phyloP scores from a whole-genome alignment of 2,329 filamentous ascomycete genomes.

The Microsporum audouinii region DNA sequence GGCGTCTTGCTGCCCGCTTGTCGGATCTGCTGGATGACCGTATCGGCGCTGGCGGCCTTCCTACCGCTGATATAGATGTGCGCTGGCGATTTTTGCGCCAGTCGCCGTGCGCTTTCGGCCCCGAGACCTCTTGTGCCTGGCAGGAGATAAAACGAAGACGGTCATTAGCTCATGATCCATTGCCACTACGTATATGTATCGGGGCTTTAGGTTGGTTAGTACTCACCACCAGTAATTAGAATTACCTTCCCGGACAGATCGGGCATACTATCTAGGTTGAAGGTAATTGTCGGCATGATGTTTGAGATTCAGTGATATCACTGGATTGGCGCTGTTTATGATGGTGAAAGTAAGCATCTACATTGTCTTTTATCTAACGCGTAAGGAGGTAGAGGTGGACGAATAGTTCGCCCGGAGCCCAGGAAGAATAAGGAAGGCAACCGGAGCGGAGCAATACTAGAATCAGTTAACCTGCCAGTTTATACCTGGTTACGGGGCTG shows the following conservation, averaged over 20 bases:
- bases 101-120: background rate
- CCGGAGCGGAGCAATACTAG: background rate
- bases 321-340: too few relatives aligned
- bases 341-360: too few relatives aligned
- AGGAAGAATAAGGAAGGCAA: background rate
- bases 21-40: conserved; percentile 27
- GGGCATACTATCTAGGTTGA: conserved; percentile 34
- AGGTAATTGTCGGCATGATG: conserved; percentile 22
- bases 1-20: conserved; percentile 19
- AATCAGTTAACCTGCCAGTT: too few relatives aligned
- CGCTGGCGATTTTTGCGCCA: conserved; percentile 15
- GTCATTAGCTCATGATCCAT: background rate
- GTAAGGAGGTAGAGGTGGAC: too few relatives aligned
- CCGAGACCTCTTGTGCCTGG: background rate
- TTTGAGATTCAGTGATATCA: background rate
- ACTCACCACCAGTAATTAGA: conserved; percentile 38
- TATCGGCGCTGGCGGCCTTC: conserved; percentile 36
- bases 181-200: too few relatives aligned
- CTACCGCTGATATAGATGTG: conserved; percentile 45
- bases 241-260: conserved; percentile 35
- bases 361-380: too few relatives aligned
- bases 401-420: background rate
- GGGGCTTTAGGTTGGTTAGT: background rate
- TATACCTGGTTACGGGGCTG: too few relatives aligned
- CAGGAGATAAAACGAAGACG: background rate